Evolutionary conservation across 768 basidiomycete genomes (phyloP).

Genomic region (Calvatia gigantea): DNA sequence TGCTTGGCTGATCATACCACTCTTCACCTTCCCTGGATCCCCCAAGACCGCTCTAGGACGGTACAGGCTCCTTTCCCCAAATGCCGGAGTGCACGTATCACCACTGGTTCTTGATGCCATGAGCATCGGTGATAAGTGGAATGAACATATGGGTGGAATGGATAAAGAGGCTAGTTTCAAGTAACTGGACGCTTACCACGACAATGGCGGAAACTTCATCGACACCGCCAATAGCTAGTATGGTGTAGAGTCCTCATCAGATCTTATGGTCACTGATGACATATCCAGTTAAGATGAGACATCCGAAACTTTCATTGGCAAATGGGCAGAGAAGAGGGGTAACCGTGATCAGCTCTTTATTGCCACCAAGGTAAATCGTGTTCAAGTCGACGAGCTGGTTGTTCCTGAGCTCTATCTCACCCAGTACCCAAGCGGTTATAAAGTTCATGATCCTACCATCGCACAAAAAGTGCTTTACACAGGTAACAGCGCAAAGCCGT

Average conservation of each 20-base stretch:
- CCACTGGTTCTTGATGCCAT: constrained; percentile 36
- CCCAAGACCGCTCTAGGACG: constrained; percentile 27
- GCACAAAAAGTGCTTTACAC: constrained; percentile 26
- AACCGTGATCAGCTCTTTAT: constrained; percentile 48
- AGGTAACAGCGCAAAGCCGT: constrained; percentile 41
- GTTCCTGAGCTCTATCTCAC: neutral
- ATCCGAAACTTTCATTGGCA: constrained; percentile 48
- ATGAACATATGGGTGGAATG: constrained; percentile 29
- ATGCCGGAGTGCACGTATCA: constrained; percentile 36
- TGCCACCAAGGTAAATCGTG: constrained; percentile 32
- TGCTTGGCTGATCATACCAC: no score
- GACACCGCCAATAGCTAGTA: constrained; percentile 43
- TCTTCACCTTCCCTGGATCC: constrained; percentile 17
- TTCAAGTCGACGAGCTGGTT: neutral
- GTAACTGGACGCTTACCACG: constrained; percentile 38
- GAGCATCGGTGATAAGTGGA: constrained; percentile 37
- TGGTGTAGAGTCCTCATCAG: constrained; percentile 8
- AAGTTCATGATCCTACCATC: constrained; percentile 20
- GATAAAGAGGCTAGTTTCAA: constrained; percentile 37
- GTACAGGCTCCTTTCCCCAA: constrained; percentile 28
- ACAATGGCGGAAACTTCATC: constrained; percentile 44
- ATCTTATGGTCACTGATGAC: no score
- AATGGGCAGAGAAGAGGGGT: constrained; percentile 42
- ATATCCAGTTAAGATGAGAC: constrained; percentile 49
- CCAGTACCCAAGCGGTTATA: constrained; percentile 27